phyloP scores from a whole-genome alignment of 257 asterid species.

The Jaltomata sinuosa region DNA sequence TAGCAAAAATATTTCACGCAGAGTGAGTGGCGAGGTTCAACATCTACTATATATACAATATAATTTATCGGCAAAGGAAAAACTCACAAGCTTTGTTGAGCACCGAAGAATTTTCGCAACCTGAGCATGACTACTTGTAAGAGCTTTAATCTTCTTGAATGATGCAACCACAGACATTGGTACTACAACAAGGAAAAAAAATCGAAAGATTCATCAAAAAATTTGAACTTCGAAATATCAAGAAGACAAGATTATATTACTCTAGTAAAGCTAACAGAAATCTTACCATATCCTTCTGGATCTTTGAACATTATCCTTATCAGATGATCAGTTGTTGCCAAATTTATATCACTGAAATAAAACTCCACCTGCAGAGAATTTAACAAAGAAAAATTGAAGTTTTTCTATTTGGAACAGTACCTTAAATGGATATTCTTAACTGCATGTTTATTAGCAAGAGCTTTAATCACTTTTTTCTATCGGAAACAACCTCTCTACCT shows the following conservation, averaged over 20 bases:
- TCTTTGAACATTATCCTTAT: slow-evolving; percentile 63
- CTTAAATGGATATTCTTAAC: background rate
- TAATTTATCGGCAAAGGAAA: background rate
- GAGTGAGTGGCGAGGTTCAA: background rate
- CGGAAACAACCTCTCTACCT: too few relatives aligned
- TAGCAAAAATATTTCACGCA: background rate
- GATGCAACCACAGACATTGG: slow-evolving; percentile 80
- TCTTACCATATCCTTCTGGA: slow-evolving; percentile 83
- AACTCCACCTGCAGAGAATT: slow-evolving; percentile 58
- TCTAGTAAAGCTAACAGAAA: background rate
- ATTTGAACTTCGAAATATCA: background rate
- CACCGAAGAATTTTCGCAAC: slow-evolving; percentile 53
- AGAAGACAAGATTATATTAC: background rate
- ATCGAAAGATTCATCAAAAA: background rate
- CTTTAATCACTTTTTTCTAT: too few relatives aligned
- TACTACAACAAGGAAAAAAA: slow-evolving; percentile 22
- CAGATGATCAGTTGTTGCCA: slow-evolving; percentile 85
- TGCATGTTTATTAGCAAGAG: background rate
- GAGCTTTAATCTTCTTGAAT: slow-evolving; percentile 69
- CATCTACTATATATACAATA: background rate
- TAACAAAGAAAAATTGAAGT: background rate
- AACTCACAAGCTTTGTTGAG: slow-evolving; percentile 66
- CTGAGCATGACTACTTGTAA: slow-evolving; percentile 40
- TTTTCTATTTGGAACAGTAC: background rate
- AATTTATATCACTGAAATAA: slow-evolving; percentile 85